Evolutionary conservation across 345 rosid genomes (phyloP).

Genomic region (Arabidopsis thaliana): TAIR10.1 NC_003070.9:27540501-27541000

Average conservation of each 20-base stretch:
- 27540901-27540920: conserved; percentile 92
- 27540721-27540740: not conserved
- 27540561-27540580: conserved; percentile 89
- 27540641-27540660: conserved; percentile 96
- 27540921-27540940: conserved; percentile 97
- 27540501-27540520: conserved; percentile 42
- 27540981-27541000: not conserved
- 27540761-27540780: conserved; percentile 20
- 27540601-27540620: conserved; percentile 51
- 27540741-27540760: not conserved
- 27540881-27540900: not conserved
- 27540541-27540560: conserved; percentile 86
- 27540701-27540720: not conserved
- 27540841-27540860: not conserved
- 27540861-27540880: not conserved
- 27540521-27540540: conserved; percentile 63
- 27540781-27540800: conserved; percentile 89
- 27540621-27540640: conserved; percentile 59
- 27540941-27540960: conserved; percentile 95
- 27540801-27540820: conserved; percentile 92
- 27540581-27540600: conserved; percentile 70
- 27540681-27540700: conserved; percentile 73
- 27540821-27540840: conserved; percentile 50
- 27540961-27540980: conserved; percentile 54
- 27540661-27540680: conserved; percentile 88